Evolutionary conservation across 805 yeast genomes (phyloP), one percentile per base, ranked within the genome.

Genomic region (Wickerhamomyces hampshirensis): DNA sequence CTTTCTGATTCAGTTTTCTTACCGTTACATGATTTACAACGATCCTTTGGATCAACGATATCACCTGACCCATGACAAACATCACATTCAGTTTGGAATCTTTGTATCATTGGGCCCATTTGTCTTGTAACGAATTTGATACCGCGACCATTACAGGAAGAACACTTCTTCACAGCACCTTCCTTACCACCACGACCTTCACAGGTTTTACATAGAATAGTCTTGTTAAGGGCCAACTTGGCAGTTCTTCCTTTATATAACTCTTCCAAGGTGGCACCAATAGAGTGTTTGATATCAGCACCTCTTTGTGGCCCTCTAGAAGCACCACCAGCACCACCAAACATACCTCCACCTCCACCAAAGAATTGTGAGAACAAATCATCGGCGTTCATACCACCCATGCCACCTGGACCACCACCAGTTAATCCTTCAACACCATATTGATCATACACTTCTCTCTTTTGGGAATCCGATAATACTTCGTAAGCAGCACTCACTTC

Each of bases 21-120:
- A 68, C 98, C 99, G 47, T 68, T 68, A 75, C 99, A 93, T 18
- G 64, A 56, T 52, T 76, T 76, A 78, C 99, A 93, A 56, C 88
- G 76, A 66, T 87, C 96, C 68, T 83, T 83, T 36, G 89, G 73
- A 60, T 83, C 79, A 58, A 88, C 75, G 47, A 82, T 83, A 62
- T 84, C 91, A 61, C 99, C 99, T 42, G 82, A 72, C 59, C 98
- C 98, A 48, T 77, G 67, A 79, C 99, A 93, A 41, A 66, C 80
- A 51, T 84, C 91, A 83, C 99, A 93, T 37, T 78, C 80, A 31
- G 94, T 79, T 70, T 93, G 98, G 78, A 85, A 85, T 73, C 96
- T 84, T 71, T 93, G 99, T 56, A 93, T 84, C 89, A 93, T 87
- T 49, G 96, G 96, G 53, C 99, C 99, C 96, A 93, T 89, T 68